These are phyloP conservation scores for Fusarium caatingaense DNA, from an alignment of 2,329 filamentous ascomycete species.

Conservation along the genomic window DNA sequence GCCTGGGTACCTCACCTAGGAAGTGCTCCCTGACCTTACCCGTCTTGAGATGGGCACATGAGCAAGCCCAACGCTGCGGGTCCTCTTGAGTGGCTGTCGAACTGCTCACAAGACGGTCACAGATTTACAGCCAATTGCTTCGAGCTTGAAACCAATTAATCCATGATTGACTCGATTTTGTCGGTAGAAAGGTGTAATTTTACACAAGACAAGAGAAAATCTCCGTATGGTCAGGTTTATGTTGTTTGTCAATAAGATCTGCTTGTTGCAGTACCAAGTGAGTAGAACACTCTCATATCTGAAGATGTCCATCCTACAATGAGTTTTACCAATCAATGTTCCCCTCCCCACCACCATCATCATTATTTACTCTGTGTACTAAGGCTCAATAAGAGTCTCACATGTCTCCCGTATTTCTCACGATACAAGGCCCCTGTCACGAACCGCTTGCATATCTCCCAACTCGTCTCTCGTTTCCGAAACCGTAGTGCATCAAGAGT, in stretches of 20 bases:
- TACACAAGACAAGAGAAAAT: background rate
- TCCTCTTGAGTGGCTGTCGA: constrained; percentile 41
- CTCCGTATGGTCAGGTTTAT: background rate
- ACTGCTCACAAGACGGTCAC: constrained; percentile 40
- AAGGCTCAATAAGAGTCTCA: constrained; percentile 17
- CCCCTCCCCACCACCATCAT: constrained; percentile 5
- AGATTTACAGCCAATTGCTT: constrained; percentile 25
- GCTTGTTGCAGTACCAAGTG: background rate
- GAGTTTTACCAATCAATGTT: constrained; percentile 6
- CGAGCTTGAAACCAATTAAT: constrained; percentile 7
- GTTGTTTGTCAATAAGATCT: constrained; percentile 2
- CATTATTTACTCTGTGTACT: constrained; percentile 1
- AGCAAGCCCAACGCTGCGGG: constrained; percentile 58
- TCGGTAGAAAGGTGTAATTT: background rate
- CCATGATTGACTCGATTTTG: background rate
- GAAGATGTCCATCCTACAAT: background rate
- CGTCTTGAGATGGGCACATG: constrained; percentile 61
- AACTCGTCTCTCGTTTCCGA: constrained; percentile 13
- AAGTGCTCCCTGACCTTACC: constrained; percentile 41
- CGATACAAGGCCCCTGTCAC: constrained; percentile 22
- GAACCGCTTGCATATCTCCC: constrained; percentile 22
- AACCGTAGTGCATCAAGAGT: constrained; percentile 17
- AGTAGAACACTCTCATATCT: background rate
- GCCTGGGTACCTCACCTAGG: constrained; percentile 26
- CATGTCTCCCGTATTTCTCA: constrained; percentile 27